phyloP scores from a whole-genome alignment of 1,139 yeast genomes.

The Protomyces lactucae-debilis region DNA sequence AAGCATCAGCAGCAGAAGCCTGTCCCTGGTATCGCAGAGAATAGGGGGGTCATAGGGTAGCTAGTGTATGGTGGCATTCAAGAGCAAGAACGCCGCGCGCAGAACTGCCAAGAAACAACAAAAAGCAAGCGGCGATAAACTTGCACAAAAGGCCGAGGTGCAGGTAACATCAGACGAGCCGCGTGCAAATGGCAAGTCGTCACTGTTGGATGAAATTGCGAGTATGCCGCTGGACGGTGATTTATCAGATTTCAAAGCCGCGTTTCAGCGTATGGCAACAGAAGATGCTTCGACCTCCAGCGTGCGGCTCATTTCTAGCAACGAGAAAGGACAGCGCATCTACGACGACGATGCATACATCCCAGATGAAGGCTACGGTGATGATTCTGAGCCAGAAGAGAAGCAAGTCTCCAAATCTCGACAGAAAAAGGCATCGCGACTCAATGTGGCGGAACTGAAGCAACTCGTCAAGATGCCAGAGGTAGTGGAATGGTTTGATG shows the following conservation, averaged over 20 bases:
- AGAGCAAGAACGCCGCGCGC: conserved; percentile 17
- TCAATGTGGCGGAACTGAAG: conserved; percentile 67
- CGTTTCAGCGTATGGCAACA: conserved; percentile 16
- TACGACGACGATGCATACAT: conserved; percentile 41
- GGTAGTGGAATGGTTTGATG: conserved; percentile 79
- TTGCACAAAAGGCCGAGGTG: neutral
- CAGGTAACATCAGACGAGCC: neutral
- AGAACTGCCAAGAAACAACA: conserved; percentile 23
- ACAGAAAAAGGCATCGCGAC: conserved; percentile 49
- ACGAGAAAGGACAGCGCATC: conserved; percentile 38
- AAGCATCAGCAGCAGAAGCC: too few species aligned
- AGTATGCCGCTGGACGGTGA: conserved; percentile 9
- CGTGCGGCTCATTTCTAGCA: conserved; percentile 17
- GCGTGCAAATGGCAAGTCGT: neutral
- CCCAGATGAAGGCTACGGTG: conserved; percentile 33
- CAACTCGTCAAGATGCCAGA: conserved; percentile 60
- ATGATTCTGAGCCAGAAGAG: conserved; percentile 32
- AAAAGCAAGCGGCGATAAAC: neutral
- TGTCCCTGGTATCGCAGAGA: too few species aligned
- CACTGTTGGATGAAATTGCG: conserved; percentile 13
- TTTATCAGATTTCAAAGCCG: conserved; percentile 10
- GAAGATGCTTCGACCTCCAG: neutral
- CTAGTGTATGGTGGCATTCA: conserved; percentile 9
- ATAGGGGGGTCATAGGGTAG: neutral
- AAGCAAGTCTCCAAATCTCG: conserved; percentile 44